phyloP scores from a whole-genome alignment of 176 grass and related monocot genomes.

The Chrysopogon serrulatus region DNA sequence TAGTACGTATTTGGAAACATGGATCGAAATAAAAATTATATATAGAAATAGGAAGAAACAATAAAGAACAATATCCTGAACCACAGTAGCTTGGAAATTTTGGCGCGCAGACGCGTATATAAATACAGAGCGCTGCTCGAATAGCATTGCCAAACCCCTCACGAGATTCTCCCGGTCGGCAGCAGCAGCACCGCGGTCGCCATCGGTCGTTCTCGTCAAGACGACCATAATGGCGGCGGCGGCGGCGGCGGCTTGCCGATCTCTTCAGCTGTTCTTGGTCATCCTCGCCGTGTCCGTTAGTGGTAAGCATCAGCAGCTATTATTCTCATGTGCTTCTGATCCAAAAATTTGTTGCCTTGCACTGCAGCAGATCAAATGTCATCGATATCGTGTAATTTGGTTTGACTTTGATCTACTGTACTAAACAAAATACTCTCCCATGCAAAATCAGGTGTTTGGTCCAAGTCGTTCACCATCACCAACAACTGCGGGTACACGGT shows the following conservation, averaged over 20 bases:
- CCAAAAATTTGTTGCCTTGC: neutral
- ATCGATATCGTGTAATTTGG: neutral
- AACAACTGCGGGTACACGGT: constrained; percentile 68
- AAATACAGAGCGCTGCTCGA: neutral
- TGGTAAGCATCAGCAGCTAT: neutral
- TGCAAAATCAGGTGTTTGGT: neutral
- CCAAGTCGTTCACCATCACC: constrained; percentile 39
- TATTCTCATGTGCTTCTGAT: neutral
- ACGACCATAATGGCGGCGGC: neutral
- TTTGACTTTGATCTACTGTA: neutral
- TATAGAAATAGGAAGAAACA: neutral
- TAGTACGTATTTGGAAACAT: neutral
- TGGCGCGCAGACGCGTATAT: neutral
- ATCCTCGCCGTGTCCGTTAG: neutral
- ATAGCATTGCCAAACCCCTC: neutral
- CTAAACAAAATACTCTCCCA: no score
- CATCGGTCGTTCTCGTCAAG: neutral
- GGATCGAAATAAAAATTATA: neutral
- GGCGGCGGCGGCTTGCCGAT: neutral
- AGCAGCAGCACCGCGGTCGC: neutral
- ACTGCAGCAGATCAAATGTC: no score
- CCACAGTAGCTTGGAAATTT: neutral
- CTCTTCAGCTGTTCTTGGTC: neutral
- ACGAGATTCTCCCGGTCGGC: neutral
- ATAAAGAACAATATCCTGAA: neutral